Conservation (phyloP, 768 basidiomycete genomes). For the Hemileccinum rubropunctum region DNA sequence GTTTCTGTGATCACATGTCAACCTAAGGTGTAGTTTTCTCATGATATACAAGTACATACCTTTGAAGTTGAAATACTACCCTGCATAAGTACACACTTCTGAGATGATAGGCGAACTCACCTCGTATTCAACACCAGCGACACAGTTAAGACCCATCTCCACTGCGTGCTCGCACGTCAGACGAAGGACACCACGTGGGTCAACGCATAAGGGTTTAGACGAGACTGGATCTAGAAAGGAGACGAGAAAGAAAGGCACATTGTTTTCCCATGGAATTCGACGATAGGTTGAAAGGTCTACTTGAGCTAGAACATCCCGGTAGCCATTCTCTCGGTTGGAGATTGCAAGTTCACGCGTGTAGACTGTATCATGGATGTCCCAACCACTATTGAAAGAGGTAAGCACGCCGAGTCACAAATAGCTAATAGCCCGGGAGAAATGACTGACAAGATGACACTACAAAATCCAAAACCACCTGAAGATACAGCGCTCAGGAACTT, state of each 20-base stretch:
- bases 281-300: conserved; percentile 89
- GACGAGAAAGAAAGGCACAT: conserved; percentile 91
- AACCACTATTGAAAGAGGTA: conserved; percentile 49
- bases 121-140: conserved; percentile 94
- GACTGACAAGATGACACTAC: conserved; percentile 85
- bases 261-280: conserved; percentile 86
- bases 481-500: conserved; percentile 85
- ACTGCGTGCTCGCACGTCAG: conserved; percentile 51
- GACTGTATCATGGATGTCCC: conserved; percentile 89
- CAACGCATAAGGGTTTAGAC: conserved; percentile 69
- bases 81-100: conserved; percentile 3
- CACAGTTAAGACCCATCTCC: conserved; percentile 54
- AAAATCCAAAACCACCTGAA: conserved; percentile 88
- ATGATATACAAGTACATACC: conserved; percentile 44
- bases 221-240: conserved; percentile 90
- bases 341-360: conserved; percentile 86
- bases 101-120: conserved; percentile 36
- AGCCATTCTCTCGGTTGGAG: conserved; percentile 90
- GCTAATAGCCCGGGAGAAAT: not conserved
- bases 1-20: conserved; percentile 57
- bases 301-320: conserved; percentile 80
- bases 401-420: conserved; percentile 1
- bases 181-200: conserved; percentile 82
- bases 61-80: conserved; percentile 87
- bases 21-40: not conserved